Evolutionary conservation across 176 grass and related monocot genomes (phyloP), one percentile per base, ranked within the genome.

Genomic region (Hyparrhenia diplandra): DNA sequence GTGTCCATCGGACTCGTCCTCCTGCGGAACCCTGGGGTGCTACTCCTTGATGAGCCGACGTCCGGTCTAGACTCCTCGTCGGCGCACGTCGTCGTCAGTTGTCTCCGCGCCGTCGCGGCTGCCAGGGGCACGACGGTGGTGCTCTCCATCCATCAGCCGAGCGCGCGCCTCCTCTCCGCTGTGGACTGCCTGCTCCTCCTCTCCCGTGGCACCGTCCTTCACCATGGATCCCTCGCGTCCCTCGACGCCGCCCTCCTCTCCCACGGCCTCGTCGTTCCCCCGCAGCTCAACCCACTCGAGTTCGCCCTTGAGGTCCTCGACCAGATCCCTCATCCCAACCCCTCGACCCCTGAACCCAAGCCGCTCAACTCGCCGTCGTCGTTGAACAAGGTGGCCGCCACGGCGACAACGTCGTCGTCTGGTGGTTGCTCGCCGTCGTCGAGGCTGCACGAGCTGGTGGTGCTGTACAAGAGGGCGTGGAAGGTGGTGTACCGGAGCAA

Each of bases 1-100:
- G 90, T 98, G 67, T 98, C 95, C 24, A 98, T 98, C 45, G 95
- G 95, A 9, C 85, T 98, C 18, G 83, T 84, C 3, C 88, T 98
- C 18, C 92, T 98, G 27, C 84, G 92, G 2, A 21, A 91, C 79
- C 95, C 95, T 16, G 84, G 51, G 0, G 87, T 98, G 12, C 88
- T 98, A 20, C 89, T 98, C 27, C 95, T 98, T 23, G 95, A 98
- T 83, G 95, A 98, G 77, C 95, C 95, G 0, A 98, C 95, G 40
- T 91, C 92, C 10, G 95, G 95, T 0, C 86, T 98, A 12, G 95
- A 98, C 84, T 95, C 92, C 43, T 94, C 90, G 0, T 95, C 92
- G 35, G 95, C 95, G 64, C 87, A 86, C 78, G 79, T 87, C 4
- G 95, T 98, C 49, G 61, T 98, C 21, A 67, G 94, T 18, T 94